These are phyloP conservation scores for Theobroma cacao DNA, from an alignment of 345 rosid genomes.

Conservation along the genomic window DNA sequence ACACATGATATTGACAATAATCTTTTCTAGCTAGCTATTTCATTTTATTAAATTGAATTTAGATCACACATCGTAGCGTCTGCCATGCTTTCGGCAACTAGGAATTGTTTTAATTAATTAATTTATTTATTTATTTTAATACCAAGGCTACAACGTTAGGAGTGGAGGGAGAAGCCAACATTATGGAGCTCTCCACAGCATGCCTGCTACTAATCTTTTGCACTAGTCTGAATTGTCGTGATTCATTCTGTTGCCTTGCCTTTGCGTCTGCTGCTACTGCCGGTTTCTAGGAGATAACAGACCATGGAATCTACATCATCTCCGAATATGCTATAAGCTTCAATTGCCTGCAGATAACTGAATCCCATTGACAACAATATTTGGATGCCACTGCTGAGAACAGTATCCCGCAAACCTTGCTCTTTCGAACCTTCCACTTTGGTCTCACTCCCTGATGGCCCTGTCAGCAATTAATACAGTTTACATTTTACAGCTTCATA, in stretches of 20 bases:
- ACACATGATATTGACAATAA: neutral
- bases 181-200: neutral
- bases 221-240: neutral
- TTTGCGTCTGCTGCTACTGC: slow-evolving; percentile 68
- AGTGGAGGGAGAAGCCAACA: neutral
- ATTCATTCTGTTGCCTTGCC: slow-evolving; percentile 83
- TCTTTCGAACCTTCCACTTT: slow-evolving; percentile 38
- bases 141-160: neutral
- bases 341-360: slow-evolving; percentile 76
- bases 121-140: too few relatives aligned
- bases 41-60: neutral
- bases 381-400: slow-evolving; percentile 67
- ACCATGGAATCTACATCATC: slow-evolving; percentile 96
- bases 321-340: slow-evolving; percentile 94
- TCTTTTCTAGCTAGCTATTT: neutral
- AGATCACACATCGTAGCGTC: neutral
- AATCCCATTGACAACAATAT: slow-evolving; percentile 93
- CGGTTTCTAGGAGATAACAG: slow-evolving; percentile 80
- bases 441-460: slow-evolving; percentile 62
- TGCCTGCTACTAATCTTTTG: neutral
- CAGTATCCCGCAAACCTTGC: slow-evolving; percentile 34
- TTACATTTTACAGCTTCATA: neutral
- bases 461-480: slow-evolving; percentile 25
- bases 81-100: neutral
- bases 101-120: too few relatives aligned